Base-by-base conservation (phyloP, 108 stramenopile species). In the Aurantiochytrium sp. region DNA sequence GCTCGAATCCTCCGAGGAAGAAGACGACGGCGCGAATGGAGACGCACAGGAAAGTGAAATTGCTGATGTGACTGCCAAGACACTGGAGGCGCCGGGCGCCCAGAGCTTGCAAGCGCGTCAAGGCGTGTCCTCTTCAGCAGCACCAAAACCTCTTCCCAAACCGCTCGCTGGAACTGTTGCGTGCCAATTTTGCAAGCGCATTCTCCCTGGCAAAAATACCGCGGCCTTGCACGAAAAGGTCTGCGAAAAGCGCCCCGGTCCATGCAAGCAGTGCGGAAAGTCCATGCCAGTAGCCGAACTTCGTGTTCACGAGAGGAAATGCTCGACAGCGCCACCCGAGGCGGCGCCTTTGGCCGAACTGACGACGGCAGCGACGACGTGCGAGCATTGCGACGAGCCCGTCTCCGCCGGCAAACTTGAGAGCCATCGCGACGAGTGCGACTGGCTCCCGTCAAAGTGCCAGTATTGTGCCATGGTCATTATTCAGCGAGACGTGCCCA, bases 161-260 rank as follows among this genome's bases (percentile, higher is more conserved):
- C 73, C 73, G 30, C 39, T n/a, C n/a, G 8, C n/a, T 39, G 73
- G 73, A 12, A 81, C 73, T 12, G 45, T 81, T 48, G 36, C 39
- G 30, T 81, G 73, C 73, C 39, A 81, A 48, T 81, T 39, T 81
- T 81, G 73, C 45, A 41, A 48, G 27, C 73, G 73, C 12, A 48
- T 81, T 48, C 30, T 81, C n/a, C 73, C 73, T 22, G 73, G 73
- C 1, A 81, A 81, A 2, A 81, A 81, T 48, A 81, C 73, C 19
- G 73, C 73, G 6, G 73, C 73, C 21, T n/a, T 81, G 12, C 73
- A 81, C 73, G 73, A 81, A 81, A 81, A 81, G 45, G 73, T 81
- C 6, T 81, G 73, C 45, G 73, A 81, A 6, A 41, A 48, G 19
- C 73, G 73, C 45, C 73, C 73, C 17, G 45, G 27, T 6, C 59